Evolutionary conservation across 2,329 filamentous ascomycete genomes (phyloP).

Genomic region (Nectriaceae sp.): DNA sequence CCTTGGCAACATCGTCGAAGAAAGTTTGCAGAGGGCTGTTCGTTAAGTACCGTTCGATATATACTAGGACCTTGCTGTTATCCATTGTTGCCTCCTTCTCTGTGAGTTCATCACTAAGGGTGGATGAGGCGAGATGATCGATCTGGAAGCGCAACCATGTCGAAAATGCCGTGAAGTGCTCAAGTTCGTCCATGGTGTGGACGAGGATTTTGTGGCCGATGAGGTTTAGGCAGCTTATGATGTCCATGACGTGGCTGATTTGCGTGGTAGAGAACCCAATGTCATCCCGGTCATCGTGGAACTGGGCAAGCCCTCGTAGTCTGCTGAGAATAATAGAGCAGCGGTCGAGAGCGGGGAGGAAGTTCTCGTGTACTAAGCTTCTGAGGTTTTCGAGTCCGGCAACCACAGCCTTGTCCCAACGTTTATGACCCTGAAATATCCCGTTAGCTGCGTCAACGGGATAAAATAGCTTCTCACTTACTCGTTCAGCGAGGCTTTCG

Average conservation of each 20-base stretch:
- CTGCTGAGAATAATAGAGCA: conserved; percentile 79
- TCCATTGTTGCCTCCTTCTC: conserved; percentile 80
- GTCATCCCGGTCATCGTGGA: conserved; percentile 66
- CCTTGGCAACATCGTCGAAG: conserved; percentile 51
- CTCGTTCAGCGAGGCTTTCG: conserved; percentile 77
- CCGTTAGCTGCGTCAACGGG: conserved; percentile 9
- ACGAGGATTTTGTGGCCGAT: conserved; percentile 73
- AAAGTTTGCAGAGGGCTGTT: conserved; percentile 66
- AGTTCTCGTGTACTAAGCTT: conserved; percentile 79
- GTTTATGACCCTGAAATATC: conserved; percentile 72
- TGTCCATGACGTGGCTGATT: conserved; percentile 67
- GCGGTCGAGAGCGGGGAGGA: conserved; percentile 85
- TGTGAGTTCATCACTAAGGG: conserved; percentile 68
- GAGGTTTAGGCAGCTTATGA: conserved; percentile 73
- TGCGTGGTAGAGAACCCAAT: conserved; percentile 67
- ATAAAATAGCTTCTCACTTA: no score
- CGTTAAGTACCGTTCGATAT: conserved; percentile 72
- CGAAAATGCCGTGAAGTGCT: conserved; percentile 77
- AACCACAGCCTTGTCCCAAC: conserved; percentile 88
- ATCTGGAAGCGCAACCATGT: conserved; percentile 84
- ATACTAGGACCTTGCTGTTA: conserved; percentile 70
- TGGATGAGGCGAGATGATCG: conserved; percentile 67
- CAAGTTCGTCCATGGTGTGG: conserved; percentile 73
- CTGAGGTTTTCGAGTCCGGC: conserved; percentile 78
- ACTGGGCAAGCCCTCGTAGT: conserved; percentile 80